Evolutionary conservation across 371 early-diverging fungal species (phyloP), one percentile per base, ranked within the genome.

Genomic region (Apophysomyces ossiformis): DNA sequence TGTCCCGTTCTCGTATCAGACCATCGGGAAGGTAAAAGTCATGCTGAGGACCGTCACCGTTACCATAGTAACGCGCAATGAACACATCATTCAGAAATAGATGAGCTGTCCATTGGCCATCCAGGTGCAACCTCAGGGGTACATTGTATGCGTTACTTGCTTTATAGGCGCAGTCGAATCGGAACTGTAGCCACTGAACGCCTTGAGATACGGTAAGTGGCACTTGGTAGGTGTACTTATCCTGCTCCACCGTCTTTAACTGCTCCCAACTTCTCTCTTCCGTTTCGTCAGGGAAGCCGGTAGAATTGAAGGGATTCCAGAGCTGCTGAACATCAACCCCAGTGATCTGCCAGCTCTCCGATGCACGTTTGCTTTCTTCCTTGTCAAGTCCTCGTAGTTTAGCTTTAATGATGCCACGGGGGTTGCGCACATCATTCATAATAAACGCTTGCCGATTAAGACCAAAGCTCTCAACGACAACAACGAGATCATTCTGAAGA

Each of bases 401-500:
- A 1, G 89, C 90, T 3, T 82, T 82, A 37, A 92, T 75, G 32
- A 94, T 77, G 8, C 95, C 95, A 13, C 94, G 81, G 26, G 90
- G 90, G 65, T 90, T 90, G 7, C 90, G 86, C 21, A 91, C 86
- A 68, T 95, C 94, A 66, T 93, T 88, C 76, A 90, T 81, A 5
- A 90, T 82, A 57, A 89, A 85, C 1, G 93, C 86, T 64, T 90
- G 89, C n/a, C 93, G 82, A 61, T 81, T 84, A 45, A 93, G 67
- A 1, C 95, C 95, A 74, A 87, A 90, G 58, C 89, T 91, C 57
- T 93, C 94, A n/a, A 93, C 87, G 1, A 93, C 68, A 4, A 92
- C 68, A 37, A 91, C 66, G 3, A 93, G 66, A 38, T 85, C 83
- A 64, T 93, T 89, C 36, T 75, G 69, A 2, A 88, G 63, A 5